These are phyloP conservation scores for Dovyalis caffra DNA, from an alignment of 345 rosid species.

Conservation along the genomic window DNA sequence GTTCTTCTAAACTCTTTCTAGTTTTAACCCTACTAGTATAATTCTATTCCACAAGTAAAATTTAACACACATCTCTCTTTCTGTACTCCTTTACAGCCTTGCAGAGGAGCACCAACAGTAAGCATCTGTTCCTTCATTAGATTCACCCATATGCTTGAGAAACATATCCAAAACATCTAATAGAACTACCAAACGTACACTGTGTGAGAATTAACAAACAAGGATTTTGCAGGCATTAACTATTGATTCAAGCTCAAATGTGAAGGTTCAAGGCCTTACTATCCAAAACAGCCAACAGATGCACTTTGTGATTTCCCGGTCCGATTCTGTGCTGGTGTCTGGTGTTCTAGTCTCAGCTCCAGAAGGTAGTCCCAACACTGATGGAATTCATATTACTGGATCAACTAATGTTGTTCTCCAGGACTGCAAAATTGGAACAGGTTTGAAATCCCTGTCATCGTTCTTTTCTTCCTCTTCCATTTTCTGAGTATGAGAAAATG, in stretches of 20 bases:
- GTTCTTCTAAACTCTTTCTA: constrained; percentile 6
- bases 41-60: background rate
- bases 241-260: constrained; percentile 78
- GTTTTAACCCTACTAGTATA: background rate
- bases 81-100: constrained; percentile 63
- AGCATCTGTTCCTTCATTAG: constrained; percentile 21
- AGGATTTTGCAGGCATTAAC: constrained; percentile 71
- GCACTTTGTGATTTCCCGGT: constrained; percentile 76
- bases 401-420: constrained; percentile 76
- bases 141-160: constrained; percentile 8
- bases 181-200: constrained; percentile 1
- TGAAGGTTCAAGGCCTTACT: constrained; percentile 70
- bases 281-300: constrained; percentile 94
- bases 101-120: constrained; percentile 89
- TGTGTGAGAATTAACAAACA: constrained; percentile 22
- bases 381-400: constrained; percentile 86
- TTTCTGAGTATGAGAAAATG: background rate
- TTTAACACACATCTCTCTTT: constrained; percentile 25
- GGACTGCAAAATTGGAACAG: constrained; percentile 96
- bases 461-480: background rate
- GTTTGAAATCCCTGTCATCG: constrained; percentile 31
- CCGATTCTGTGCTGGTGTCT: constrained; percentile 59
- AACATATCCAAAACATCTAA: constrained; percentile 6
- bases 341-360: constrained; percentile 72
- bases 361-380: constrained; percentile 94